phyloP scores from a whole-genome alignment of 441 rosid species.

The Jatropha podagrica region DNA sequence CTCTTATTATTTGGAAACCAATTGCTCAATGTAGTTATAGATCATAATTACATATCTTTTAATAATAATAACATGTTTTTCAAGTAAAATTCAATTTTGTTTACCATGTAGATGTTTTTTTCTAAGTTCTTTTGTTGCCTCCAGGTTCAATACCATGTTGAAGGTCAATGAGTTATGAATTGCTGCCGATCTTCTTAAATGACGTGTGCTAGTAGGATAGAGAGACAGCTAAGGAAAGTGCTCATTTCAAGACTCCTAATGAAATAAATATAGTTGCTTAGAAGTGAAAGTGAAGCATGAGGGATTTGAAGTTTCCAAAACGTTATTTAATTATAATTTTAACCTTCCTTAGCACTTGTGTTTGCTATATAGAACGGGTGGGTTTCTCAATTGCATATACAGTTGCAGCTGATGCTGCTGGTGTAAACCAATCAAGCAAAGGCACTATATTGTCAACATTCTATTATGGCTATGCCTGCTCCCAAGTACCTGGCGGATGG shows the following conservation, averaged over 20 bases:
- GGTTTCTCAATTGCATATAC: conserved; percentile 96
- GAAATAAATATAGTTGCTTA: conserved; percentile 16
- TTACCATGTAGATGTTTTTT: background rate
- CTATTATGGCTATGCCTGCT: conserved; percentile 87
- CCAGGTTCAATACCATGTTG: background rate
- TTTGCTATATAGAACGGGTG: conserved; percentile 91
- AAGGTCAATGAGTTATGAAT: background rate
- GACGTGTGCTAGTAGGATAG: conserved; percentile 11
- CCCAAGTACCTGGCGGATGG: conserved; percentile 98
- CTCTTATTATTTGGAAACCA: background rate
- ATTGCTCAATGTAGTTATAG: background rate
- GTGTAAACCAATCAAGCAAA: conserved; percentile 85
- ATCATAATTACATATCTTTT: background rate
- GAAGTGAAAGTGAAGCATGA: conserved; percentile 43
- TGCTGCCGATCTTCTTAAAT: conserved; percentile 11
- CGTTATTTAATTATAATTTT: conserved; percentile 78
- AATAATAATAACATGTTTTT: background rate
- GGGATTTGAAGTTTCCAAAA: conserved; percentile 56
- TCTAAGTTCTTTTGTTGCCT: background rate
- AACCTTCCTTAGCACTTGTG: conserved; percentile 78
- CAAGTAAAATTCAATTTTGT: background rate
- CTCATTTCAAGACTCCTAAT: conserved; percentile 3
- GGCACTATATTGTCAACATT: conserved; percentile 82
- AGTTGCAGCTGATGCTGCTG: conserved; percentile 85
- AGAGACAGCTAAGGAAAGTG: conserved; percentile 14